Evolutionary conservation across 2,329 filamentous ascomycete genomes (phyloP).

Genomic region (Aspergillus pseudoterreus): DNA sequence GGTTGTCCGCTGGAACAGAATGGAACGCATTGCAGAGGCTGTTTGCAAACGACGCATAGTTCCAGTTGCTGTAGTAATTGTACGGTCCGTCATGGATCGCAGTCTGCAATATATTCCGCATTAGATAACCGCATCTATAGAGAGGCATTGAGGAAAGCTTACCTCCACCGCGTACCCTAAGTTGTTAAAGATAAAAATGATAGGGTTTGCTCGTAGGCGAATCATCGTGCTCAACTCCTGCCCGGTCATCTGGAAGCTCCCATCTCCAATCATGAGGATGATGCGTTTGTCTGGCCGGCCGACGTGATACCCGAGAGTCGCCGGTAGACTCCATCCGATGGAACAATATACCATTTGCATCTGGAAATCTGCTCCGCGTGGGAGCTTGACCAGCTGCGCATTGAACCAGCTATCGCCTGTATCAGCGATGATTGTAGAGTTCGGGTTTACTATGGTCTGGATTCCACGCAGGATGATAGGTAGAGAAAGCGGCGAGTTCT

Average conservation of each 20-base stretch:
- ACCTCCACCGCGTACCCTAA: slow-evolving; percentile 9
- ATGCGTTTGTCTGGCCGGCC: slow-evolving; percentile 1
- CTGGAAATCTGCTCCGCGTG: slow-evolving; percentile 1
- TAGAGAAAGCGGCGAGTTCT: not conserved
- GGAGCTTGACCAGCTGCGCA: slow-evolving; percentile 1
- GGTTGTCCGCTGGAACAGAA: not conserved
- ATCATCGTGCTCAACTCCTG: slow-evolving; percentile 14
- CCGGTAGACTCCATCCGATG: slow-evolving; percentile 12
- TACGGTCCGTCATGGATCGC: slow-evolving; percentile 7
- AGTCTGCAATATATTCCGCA: not conserved
- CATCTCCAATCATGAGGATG: slow-evolving; percentile 12
- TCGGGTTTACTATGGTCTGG: not conserved
- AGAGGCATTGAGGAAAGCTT: not conserved
- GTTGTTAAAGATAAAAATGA: slow-evolving; percentile 9
- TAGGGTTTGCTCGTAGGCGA: not conserved
- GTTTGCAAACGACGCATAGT: slow-evolving; percentile 1
- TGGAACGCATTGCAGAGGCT: slow-evolving; percentile 1
- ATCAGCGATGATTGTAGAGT: slow-evolving; percentile 6
- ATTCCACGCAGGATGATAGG: not conserved
- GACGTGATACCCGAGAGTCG: slow-evolving; percentile 2
- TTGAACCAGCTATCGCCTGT: slow-evolving; percentile 11
- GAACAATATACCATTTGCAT: slow-evolving; percentile 11
- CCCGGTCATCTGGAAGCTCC: slow-evolving; percentile 12
- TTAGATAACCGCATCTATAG: not conserved
- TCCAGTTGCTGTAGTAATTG: slow-evolving; percentile 7